Conservation (phyloP, 176 grass and related monocot genomes). For the Triticum monococcum region DNA sequence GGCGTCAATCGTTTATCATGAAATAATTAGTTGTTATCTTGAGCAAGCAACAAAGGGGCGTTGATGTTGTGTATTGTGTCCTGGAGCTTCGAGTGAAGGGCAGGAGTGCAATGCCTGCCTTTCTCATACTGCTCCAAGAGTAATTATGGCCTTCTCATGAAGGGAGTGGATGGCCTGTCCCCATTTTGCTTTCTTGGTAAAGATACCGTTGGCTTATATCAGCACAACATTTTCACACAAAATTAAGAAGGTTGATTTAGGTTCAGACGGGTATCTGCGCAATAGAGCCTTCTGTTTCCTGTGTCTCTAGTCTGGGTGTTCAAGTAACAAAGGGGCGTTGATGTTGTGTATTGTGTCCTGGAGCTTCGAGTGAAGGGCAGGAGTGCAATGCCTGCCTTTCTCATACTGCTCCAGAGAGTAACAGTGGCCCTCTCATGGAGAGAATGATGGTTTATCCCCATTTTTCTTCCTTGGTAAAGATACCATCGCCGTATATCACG, state of each 20-base stretch:
- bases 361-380: constrained; percentile 58
- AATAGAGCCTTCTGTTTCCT: neutral
- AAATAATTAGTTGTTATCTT: neutral
- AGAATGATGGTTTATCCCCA: constrained; percentile 14
- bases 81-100: constrained; percentile 62
- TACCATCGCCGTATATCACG: constrained; percentile 32
- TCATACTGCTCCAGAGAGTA: constrained; percentile 50
- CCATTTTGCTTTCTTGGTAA: constrained; percentile 29
- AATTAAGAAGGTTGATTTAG: neutral
- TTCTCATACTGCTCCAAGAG: constrained; percentile 57
- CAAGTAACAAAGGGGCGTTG: neutral
- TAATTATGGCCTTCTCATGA: constrained; percentile 19
- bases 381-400: constrained; percentile 51
- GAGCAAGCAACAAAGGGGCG: neutral
- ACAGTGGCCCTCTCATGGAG: constrained; percentile 16
- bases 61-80: neutral
- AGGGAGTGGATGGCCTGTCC: constrained; percentile 13
- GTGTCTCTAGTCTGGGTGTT: neutral
- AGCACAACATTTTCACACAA: neutral
- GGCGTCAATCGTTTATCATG: neutral
- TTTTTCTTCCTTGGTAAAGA: constrained; percentile 30
- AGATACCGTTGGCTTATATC: constrained; percentile 36
- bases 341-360: neutral
- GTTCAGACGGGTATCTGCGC: neutral
- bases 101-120: constrained; percentile 46